A percentile compares a stretch with the other conserved stretches of the same genome.
Evolutionary conservation across 1,284 basidiomycete genomes (phyloP).

Genomic region (Cerioporus squamosus): DNA sequence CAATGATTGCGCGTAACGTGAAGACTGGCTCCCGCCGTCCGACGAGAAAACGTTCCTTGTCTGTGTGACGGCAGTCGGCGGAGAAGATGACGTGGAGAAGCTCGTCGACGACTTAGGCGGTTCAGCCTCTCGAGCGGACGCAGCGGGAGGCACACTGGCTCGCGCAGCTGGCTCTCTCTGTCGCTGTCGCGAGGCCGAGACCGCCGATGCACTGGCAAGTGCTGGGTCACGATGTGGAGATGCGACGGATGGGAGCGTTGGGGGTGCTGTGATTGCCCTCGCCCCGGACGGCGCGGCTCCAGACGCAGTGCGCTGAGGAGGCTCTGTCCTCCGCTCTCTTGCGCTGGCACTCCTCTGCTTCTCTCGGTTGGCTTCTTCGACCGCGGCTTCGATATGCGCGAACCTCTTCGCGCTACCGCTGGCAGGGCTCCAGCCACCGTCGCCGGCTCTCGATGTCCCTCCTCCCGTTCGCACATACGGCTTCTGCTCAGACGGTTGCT

Average conservation of each 20-base stretch:
- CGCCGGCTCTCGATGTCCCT: no score
- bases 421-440: not conserved
- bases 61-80: slow-evolving; percentile 13
- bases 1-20: slow-evolving; percentile 14
- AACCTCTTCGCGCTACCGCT: slow-evolving; percentile 5
- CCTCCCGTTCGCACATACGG: no score
- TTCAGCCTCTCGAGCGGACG: not conserved
- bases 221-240: no score
- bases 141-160: not conserved
- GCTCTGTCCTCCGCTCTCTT: not conserved
- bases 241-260: no score
- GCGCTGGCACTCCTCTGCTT: not conserved
- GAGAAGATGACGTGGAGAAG: slow-evolving; percentile 5
- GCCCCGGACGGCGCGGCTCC: no score
- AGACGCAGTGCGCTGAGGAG: no score
- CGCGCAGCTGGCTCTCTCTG: no score
- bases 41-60: slow-evolving; percentile 4
- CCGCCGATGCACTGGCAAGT: no score
- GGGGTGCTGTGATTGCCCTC: no score
- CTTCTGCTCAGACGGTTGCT: no score
- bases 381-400: slow-evolving; percentile 3
- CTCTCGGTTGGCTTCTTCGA: slow-evolving; percentile 3
- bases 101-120: not conserved
- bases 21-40: not conserved
- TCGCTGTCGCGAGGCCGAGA: no score